These are phyloP conservation scores for Phytopythium mirpurense DNA, from an alignment of 352 stramenopile genomes.

Conservation along the genomic window DNA sequence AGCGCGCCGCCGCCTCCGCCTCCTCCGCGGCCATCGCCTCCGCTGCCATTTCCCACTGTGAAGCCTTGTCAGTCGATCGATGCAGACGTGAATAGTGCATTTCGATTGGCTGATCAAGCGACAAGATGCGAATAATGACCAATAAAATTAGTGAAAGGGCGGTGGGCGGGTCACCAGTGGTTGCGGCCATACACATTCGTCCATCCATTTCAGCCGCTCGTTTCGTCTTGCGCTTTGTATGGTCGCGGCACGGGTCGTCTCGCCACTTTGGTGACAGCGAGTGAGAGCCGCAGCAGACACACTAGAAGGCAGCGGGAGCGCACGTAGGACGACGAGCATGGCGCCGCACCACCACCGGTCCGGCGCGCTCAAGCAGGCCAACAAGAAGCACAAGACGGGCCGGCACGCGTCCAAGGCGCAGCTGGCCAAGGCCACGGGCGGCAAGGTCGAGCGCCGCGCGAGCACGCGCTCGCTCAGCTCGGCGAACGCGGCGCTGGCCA, in stretches of 20 bases:
- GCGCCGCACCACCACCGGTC: slow-evolving; percentile 81
- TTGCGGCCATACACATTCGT: not conserved
- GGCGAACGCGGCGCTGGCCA: slow-evolving; percentile 45
- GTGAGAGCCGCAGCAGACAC: not conserved
- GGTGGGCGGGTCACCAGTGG: slow-evolving; percentile 6
- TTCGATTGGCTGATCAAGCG: not conserved
- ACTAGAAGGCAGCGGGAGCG: too few species aligned
- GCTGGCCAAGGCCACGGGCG: slow-evolving; percentile 56
- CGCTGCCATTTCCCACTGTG: slow-evolving; percentile 14
- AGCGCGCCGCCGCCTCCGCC: slow-evolving; percentile 24
- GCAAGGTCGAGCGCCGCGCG: slow-evolving; percentile 61
- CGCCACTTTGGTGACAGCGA: too few species aligned
- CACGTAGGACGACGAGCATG: slow-evolving; percentile 23
- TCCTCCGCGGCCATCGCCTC: slow-evolving; percentile 7
- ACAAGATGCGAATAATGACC: slow-evolving; percentile 2
- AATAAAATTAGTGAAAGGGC: not conserved
- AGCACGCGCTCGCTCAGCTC: slow-evolving; percentile 38
- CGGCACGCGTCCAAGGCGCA: slow-evolving; percentile 81
- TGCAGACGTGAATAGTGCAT: too few species aligned
- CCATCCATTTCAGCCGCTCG: slow-evolving; percentile 1
- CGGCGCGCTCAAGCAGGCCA: slow-evolving; percentile 87
- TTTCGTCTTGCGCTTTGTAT: slow-evolving; percentile 4
- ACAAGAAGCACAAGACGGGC: slow-evolving; percentile 90
- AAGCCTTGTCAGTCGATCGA: too few species aligned
- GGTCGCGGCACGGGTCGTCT: too few species aligned